Evolutionary conservation across 805 yeast genomes (phyloP).

Genomic region (Wickerhamiella vanderwaltii): DNA sequence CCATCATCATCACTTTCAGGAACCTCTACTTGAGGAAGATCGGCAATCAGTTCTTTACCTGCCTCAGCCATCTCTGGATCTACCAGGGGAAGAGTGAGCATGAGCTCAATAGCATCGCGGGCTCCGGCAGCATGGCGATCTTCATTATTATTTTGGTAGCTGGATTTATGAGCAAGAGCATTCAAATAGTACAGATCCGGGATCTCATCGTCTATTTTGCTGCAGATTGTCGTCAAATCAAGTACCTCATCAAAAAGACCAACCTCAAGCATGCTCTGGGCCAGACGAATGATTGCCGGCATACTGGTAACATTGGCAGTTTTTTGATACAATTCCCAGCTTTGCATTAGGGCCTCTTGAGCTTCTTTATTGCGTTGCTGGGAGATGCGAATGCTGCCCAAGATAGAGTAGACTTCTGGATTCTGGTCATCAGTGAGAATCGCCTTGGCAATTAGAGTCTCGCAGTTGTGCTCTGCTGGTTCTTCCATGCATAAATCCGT

Average conservation of each 20-base stretch:
- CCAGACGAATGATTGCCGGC: conserved; percentile 60
- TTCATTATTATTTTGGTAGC: conserved; percentile 1
- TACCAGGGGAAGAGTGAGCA: conserved; percentile 38
- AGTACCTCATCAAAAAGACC: conserved; percentile 56
- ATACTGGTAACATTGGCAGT: conserved; percentile 32
- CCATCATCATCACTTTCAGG: conserved; percentile 3
- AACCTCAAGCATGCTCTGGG: conserved; percentile 67
- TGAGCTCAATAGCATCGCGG: conserved; percentile 30
- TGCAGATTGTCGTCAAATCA: conserved; percentile 50
- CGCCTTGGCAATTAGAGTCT: conserved; percentile 53
- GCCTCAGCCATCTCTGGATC: conserved; percentile 51
- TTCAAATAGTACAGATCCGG: conserved; percentile 74
- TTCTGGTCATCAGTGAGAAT: conserved; percentile 40
- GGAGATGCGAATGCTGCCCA: conserved; percentile 80
- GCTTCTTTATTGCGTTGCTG: conserved; percentile 74
- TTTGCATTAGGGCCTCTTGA: conserved; percentile 43
- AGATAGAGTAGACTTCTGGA: conserved; percentile 70
- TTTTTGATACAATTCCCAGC: conserved; percentile 64
- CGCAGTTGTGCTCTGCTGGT: conserved; percentile 74
- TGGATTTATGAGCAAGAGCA: conserved; percentile 49
- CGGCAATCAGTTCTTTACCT: conserved; percentile 37
- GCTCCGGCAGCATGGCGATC: conserved; percentile 32
- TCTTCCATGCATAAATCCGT: conserved; percentile 93
- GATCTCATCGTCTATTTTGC: conserved; percentile 74
- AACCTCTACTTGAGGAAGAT: conserved; percentile 38